These are phyloP conservation scores for Amanita subjunquillea DNA, from an alignment of 768 basidiomycete species.

Conservation along the genomic window DNA sequence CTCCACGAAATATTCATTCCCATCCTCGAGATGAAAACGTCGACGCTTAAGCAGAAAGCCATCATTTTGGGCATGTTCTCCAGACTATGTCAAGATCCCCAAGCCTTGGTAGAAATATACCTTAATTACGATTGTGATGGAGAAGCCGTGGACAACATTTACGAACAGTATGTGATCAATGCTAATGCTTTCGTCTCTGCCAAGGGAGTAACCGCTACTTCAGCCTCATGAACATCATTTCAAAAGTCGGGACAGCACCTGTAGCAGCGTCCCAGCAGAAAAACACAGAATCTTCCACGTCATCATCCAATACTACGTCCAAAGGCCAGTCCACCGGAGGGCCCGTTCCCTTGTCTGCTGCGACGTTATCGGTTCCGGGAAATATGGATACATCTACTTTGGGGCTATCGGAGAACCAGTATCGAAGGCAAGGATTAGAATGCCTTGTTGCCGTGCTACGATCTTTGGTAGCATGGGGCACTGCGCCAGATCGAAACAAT, in stretches of 20 bases:
- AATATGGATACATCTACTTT: conserved; percentile 57
- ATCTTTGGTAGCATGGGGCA: conserved; percentile 89
- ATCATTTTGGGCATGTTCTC: conserved; percentile 84
- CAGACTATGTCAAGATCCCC: conserved; percentile 89
- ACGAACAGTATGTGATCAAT: conserved; percentile 61
- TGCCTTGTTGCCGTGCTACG: conserved; percentile 82
- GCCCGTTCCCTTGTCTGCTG: conserved; percentile 53
- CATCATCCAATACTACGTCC: conserved; percentile 42
- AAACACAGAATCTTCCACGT: conserved; percentile 48
- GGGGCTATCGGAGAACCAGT: conserved; percentile 72
- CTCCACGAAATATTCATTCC: conserved; percentile 98
- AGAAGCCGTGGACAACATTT: conserved; percentile 91
- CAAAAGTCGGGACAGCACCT: conserved; percentile 71
- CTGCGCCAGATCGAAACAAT: conserved; percentile 33
- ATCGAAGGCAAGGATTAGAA: conserved; percentile 89
- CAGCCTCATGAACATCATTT: conserved; percentile 91
- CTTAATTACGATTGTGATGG: conserved; percentile 99
- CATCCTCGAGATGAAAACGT: conserved; percentile 95
- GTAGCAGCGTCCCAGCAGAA: conserved; percentile 38
- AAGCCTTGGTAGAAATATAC: conserved; percentile 95
- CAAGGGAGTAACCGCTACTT: conserved; percentile 6
- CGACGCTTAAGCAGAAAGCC: conserved; percentile 91
- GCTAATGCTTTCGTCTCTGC: neutral
- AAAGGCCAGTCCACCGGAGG: conserved; percentile 28
- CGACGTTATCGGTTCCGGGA: conserved; percentile 54